Evolutionary conservation across 305 asterid genomes (phyloP), one percentile per base, ranked within the genome.

Genomic region (Salvia sclarea): DNA sequence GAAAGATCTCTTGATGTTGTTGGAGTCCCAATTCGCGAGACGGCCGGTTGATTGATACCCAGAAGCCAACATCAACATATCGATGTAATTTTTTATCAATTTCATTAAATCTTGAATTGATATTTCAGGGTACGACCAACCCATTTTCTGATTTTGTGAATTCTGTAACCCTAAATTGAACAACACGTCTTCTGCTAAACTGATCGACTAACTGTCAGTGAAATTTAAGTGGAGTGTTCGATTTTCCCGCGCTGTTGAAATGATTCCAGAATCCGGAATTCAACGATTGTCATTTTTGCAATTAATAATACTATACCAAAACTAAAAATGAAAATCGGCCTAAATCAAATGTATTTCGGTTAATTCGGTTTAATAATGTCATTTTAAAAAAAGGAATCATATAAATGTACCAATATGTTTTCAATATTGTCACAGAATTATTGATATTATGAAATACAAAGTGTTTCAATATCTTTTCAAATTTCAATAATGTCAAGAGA

Each of bases 31-130:
- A 53, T 80, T 81, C 1, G 96, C 91, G 47, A 69, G 71, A 18
- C 73, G 92, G 67, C 94, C 96, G 37, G 92, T 80, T 16, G 94
- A 87, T 64, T 91, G 98, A 73, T 83, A 89, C 10, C 96, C 95
- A 49, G 87, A 83, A 57, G 95, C 87, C 35, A 91, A 76, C 82
- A 89, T 71, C 78, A 79, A 16, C 85, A 89, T 80, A 64, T 91
- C 93, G 4, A 83, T 53, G 79, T 84, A 91, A 57, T 77, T 87
- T 64, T 81, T 78, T 4, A 86, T 75, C 70, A 83, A 62, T 63
- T 68, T 75, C 76, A 83, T 44, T 70, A 91, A 67, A 73, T 91
- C 95, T 57, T 79, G 80, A 10, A 79, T 71, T 60, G 90, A 78
- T 54, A 81, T 28, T 13, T 74, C 76, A 20, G 88, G 80, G 58